Percentiles rank a stretch among this genome's conserved stretches.
Conservation (phyloP, 1,139 yeast species). For the Hemisphaericaspora xylofermentans region DNA sequence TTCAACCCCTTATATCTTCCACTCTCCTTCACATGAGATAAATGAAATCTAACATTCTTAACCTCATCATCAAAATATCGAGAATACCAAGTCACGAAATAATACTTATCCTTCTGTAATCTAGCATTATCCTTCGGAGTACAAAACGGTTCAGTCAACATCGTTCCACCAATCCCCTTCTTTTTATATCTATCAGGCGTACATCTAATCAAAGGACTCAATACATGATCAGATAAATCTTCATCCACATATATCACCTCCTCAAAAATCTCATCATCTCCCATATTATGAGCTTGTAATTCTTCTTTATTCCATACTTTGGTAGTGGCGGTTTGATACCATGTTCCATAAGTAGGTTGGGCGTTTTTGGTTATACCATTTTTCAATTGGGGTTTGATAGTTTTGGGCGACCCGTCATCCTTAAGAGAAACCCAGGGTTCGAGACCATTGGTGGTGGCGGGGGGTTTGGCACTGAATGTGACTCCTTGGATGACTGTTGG, state of each 20-base stretch:
- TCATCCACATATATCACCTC: conserved; percentile 60
- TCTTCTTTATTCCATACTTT: conserved; percentile 55
- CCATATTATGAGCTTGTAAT: conserved; percentile 70
- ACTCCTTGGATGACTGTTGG: conserved; percentile 84
- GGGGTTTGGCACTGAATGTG: conserved; percentile 75
- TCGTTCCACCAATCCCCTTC: conserved; percentile 61
- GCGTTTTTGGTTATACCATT: conserved; percentile 67
- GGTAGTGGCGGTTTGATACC: conserved; percentile 70
- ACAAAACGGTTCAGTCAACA: conserved; percentile 72
- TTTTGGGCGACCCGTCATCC: conserved; percentile 77
- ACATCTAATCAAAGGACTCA: conserved; percentile 81
- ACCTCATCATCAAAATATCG: conserved; percentile 53
- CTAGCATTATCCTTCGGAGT: conserved; percentile 64
- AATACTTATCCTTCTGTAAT: conserved; percentile 58
- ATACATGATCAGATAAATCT: conserved; percentile 63
- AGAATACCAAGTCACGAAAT: conserved; percentile 81
- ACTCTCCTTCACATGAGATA: conserved; percentile 62
- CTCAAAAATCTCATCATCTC: conserved; percentile 51
- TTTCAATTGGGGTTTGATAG: conserved; percentile 70
- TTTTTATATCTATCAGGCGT: conserved; percentile 72
- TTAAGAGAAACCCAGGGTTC: conserved; percentile 82
- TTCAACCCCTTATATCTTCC: conserved; percentile 54
- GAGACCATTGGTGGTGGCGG: conserved; percentile 61
- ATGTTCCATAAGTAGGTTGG: conserved; percentile 72
- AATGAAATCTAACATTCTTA: conserved; percentile 62